Percentiles rank a stretch among this genome's conserved stretches.
phyloP scores from a whole-genome alignment of 129 eudicot genomes.

The sunflower (Helianthus annuus) region HanXRQr2.0-SUNRISE NC_035445.2:121344593-121345092 shows the following conservation, averaged over 20 bases:
- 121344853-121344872: slow-evolving; percentile 55
- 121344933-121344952: slow-evolving; percentile 14
- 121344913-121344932: neutral
- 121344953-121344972: slow-evolving; percentile 7
- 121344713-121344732: slow-evolving; percentile 54
- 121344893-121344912: neutral
- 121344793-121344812: slow-evolving; percentile 62
- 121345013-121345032: slow-evolving; percentile 13
- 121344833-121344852: slow-evolving; percentile 80
- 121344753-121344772: slow-evolving; percentile 16
- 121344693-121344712: slow-evolving; percentile 81
- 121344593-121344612: slow-evolving; percentile 39
- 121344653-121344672: slow-evolving; percentile 47
- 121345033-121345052: neutral
- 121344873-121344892: slow-evolving; percentile 21
- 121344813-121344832: slow-evolving; percentile 77
- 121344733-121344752: slow-evolving; percentile 25
- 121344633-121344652: slow-evolving; percentile 46
- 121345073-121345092: neutral
- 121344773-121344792: slow-evolving; percentile 62
- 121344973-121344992: slow-evolving; percentile 9
- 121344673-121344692: slow-evolving; percentile 70
- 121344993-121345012: neutral
- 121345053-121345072: slow-evolving; percentile 11
- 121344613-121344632: slow-evolving; percentile 38